A percentile compares a stretch with the other conserved stretches of the same genome.
phyloP scores from a whole-genome alignment of 1,284 basidiomycete genomes.

The Pulveroboletus sp. region DNA sequence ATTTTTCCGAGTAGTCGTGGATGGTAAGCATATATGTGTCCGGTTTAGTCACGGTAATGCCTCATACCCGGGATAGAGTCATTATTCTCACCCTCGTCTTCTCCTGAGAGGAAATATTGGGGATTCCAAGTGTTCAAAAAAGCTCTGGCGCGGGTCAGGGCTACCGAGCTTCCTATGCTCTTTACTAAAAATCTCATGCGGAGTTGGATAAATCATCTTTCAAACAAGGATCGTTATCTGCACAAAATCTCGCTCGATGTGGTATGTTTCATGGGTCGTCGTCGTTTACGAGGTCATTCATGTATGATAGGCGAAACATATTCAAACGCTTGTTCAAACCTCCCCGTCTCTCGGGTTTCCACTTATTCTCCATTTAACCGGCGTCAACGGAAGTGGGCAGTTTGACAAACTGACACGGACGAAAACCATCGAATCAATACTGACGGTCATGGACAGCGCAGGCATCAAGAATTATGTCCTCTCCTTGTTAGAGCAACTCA shows the following conservation, averaged over 20 bases:
- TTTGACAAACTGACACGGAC: conserved; percentile 93
- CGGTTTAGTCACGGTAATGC: not conserved
- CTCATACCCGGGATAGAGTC: conserved; percentile 60
- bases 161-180: conserved; percentile 76
- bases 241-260: conserved; percentile 86
- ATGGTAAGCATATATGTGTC: conserved; percentile 57
- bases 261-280: conserved; percentile 45
- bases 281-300: conserved; percentile 1
- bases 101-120: conserved; percentile 91
- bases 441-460: conserved; percentile 72
- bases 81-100: conserved; percentile 82
- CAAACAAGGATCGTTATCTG: conserved; percentile 82
- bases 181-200: conserved; percentile 98
- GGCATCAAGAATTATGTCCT: conserved; percentile 81
- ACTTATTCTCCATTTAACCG: conserved; percentile 84
- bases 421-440: conserved; percentile 88
- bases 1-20: conserved; percentile 88
- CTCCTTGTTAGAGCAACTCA: conserved; percentile 67
- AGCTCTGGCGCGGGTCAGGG: conserved; percentile 69
- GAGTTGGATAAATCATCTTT: conserved; percentile 94
- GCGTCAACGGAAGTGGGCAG: conserved; percentile 82
- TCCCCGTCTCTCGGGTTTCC: conserved; percentile 84
- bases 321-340: conserved; percentile 74
- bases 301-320: conserved; percentile 60
- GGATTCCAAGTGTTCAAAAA: conserved; percentile 92